Evolutionary conservation across 2,329 filamentous ascomycete genomes (phyloP).

Genomic region (Nothopassalora personata): DNA sequence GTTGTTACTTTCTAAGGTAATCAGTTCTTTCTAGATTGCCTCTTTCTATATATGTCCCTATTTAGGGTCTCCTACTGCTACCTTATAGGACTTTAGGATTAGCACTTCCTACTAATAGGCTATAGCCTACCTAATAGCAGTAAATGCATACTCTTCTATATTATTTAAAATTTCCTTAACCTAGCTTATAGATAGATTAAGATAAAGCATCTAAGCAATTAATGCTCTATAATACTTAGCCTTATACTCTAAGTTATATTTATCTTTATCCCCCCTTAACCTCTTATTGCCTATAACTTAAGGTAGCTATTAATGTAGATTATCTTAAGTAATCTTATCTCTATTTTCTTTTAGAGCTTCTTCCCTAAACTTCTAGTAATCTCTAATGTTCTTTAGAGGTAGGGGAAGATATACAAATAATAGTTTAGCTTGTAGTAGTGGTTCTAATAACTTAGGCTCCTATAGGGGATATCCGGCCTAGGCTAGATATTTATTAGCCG

Average conservation of each 20-base stretch:
- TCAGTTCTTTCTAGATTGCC: not conserved
- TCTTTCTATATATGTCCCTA: not conserved
- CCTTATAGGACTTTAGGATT: not conserved
- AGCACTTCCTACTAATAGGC: not conserved
- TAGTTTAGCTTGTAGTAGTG: not conserved
- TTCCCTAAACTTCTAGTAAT: not conserved
- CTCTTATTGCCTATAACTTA: not conserved
- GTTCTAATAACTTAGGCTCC: not conserved
- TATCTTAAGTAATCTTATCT: not conserved
- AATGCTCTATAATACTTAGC: not conserved
- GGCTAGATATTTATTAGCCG: no score
- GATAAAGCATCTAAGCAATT: not conserved
- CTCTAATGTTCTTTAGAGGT: not conserved
- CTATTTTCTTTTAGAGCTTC: not conserved
- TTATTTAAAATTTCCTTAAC: not conserved
- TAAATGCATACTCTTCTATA: not conserved
- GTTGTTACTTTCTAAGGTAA: not conserved
- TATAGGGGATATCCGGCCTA: no score
- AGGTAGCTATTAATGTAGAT: not conserved
- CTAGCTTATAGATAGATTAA: not conserved
- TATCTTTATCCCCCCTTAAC: not conserved
- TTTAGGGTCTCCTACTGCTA: not conserved
- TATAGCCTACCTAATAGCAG: not conserved
- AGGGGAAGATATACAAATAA: not conserved
- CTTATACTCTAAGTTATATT: not conserved